Evolutionary conservation across 2,329 filamentous ascomycete genomes (phyloP).

Genomic region (Phialophora verrucosa): DNA sequence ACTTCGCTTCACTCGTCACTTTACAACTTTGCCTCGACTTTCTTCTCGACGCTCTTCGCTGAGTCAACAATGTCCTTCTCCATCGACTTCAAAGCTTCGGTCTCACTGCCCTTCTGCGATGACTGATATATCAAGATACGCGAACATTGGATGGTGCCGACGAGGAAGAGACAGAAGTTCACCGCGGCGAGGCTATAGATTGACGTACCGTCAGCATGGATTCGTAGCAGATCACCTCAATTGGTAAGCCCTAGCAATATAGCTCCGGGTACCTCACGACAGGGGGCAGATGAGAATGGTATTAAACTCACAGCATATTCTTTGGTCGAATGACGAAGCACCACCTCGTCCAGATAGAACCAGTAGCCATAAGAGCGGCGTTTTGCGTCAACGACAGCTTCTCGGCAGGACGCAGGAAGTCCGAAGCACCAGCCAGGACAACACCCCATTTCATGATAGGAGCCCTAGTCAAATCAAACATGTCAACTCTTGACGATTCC

Average conservation of each 20-base stretch:
- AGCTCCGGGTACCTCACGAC: not conserved
- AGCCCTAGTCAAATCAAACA: conserved; percentile 63
- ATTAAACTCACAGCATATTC: conserved; percentile 77
- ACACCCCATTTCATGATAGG: conserved; percentile 97
- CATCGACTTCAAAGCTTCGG: conserved; percentile 47
- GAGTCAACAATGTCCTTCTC: conserved; percentile 40
- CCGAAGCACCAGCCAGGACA: conserved; percentile 88
- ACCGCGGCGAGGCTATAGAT: conserved; percentile 79
- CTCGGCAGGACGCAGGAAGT: conserved; percentile 88
- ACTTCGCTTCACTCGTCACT: not conserved
- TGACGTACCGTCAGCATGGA: not conserved
- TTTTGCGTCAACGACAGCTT: conserved; percentile 95
- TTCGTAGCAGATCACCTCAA: not conserved
- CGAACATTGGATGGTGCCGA: conserved; percentile 79
- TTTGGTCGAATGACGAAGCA: conserved; percentile 95
- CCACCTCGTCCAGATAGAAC: conserved; percentile 98
- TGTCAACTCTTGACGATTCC: conserved; percentile 16
- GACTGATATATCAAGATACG: conserved; percentile 74
- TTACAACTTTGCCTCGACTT: conserved; percentile 35
- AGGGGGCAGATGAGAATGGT: not conserved
- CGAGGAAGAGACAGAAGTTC: conserved; percentile 95
- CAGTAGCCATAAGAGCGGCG: conserved; percentile 84
- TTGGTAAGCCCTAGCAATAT: not conserved
- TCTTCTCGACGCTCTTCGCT: conserved; percentile 42
- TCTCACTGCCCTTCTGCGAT: conserved; percentile 59